These are phyloP conservation scores for Melampsora abietis-canadensis DNA, from an alignment of 1,284 basidiomycete species.

Conservation along the genomic window DNA sequence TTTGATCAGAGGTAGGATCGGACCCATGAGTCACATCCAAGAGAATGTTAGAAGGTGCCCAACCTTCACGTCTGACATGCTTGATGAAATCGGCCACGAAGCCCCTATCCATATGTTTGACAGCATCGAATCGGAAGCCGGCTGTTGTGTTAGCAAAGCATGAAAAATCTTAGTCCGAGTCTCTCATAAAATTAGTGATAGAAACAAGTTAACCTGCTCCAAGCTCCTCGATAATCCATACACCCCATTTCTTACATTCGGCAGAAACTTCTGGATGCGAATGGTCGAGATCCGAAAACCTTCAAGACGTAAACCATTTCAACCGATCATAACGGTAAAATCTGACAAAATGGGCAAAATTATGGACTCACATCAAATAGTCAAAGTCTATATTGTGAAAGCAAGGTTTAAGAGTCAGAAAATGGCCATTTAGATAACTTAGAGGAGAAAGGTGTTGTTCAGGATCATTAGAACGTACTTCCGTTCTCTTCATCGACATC, in stretches of 20 bases:
- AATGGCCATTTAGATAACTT: no score
- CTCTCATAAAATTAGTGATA: neutral
- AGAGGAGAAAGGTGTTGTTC: neutral
- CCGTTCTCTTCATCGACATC: conserved; percentile 56
- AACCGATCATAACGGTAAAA: neutral
- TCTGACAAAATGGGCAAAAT: neutral
- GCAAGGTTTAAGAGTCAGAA: no score
- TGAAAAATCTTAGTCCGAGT: neutral
- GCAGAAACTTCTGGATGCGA: conserved; percentile 7
- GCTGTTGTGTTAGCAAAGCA: neutral
- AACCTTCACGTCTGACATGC: conserved; percentile 57
- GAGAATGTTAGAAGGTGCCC: neutral
- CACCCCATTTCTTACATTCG: conserved; percentile 13
- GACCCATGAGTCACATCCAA: no score
- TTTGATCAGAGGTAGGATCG: neutral
- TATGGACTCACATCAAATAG: conserved; percentile 3
- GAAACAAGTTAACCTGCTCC: neutral
- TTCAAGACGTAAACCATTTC: neutral
- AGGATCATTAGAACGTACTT: conserved; percentile 46
- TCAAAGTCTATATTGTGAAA: conserved; percentile 2
- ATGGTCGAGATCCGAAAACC: conserved; percentile 10
- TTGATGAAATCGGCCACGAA: conserved; percentile 61
- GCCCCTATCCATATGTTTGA: conserved; percentile 60
- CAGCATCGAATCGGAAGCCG: conserved; percentile 83
- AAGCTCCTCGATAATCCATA: conserved; percentile 7